phyloP scores from a whole-genome alignment of 2,329 filamentous ascomycete species.

The Aspergillus pseudotamarii region DNA sequence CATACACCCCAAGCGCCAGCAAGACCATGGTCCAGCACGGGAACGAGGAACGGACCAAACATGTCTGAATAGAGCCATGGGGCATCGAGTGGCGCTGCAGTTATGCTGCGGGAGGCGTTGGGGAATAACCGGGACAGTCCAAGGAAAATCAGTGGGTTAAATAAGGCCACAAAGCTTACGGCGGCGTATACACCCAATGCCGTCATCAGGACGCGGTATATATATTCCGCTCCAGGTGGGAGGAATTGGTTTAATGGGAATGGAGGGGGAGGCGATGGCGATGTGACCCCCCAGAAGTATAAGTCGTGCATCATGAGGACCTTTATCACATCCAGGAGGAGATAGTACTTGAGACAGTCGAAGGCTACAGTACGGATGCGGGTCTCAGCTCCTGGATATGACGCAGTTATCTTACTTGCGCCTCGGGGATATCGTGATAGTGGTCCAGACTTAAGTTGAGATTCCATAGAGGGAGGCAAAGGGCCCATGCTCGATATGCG shows the following conservation, averaged over 20 bases:
- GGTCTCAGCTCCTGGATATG: conserved; percentile 42
- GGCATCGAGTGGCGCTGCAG: conserved; percentile 62
- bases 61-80: conserved; percentile 64
- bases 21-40: conserved; percentile 64
- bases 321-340: conserved; percentile 71
- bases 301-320: conserved; percentile 73
- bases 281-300: conserved; percentile 68
- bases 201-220: conserved; percentile 61
- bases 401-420: conserved; percentile 12
- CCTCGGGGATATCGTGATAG: conserved; percentile 1
- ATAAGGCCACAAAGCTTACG: conserved; percentile 62
- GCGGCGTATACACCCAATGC: conserved; percentile 61
- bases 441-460: conserved; percentile 22
- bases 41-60: conserved; percentile 53
- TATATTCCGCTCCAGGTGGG: conserved; percentile 47
- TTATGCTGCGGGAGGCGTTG: conserved; percentile 58
- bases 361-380: conserved; percentile 53
- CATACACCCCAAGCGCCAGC: conserved; percentile 80
- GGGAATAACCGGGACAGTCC: conserved; percentile 54
- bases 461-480: conserved; percentile 32
- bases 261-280: conserved; percentile 48
- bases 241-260: conserved; percentile 46
- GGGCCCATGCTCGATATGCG: conserved; percentile 51
- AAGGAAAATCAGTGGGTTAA: conserved; percentile 63
- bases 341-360: conserved; percentile 59